Evolutionary conservation across 2,329 filamentous ascomycete genomes (phyloP).

Genomic region (Cytospora mali): DNA sequence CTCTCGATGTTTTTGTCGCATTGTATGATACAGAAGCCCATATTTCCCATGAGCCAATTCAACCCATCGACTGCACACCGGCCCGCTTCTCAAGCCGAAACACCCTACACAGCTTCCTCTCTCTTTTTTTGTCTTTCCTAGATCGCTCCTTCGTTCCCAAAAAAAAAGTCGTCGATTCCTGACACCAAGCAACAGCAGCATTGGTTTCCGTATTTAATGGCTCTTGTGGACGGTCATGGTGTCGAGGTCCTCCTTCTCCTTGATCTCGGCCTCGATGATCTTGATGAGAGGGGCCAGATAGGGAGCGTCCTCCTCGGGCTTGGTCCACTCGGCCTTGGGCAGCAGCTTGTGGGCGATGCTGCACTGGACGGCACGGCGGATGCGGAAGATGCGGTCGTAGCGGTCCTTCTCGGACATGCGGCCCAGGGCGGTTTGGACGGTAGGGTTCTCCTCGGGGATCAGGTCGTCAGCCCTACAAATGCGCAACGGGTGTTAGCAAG

Average conservation of each 20-base stretch:
- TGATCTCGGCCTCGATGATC: constrained; percentile 50
- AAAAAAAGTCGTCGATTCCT: neutral
- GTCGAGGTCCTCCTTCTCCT: constrained; percentile 57
- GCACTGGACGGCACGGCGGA: constrained; percentile 89
- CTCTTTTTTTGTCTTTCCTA: neutral
- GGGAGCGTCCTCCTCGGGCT: constrained; percentile 56
- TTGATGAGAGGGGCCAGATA: constrained; percentile 58
- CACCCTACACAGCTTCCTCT: neutral
- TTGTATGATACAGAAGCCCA: constrained; percentile 22
- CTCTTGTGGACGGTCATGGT: constrained; percentile 53
- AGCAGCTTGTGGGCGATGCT: constrained; percentile 66
- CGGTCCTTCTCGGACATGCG: constrained; percentile 86
- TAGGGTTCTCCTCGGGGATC: constrained; percentile 88
- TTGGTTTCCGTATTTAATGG: constrained; percentile 39
- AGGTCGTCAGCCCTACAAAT: constrained; percentile 84
- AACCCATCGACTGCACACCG: neutral
- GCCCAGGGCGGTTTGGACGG: constrained; percentile 84
- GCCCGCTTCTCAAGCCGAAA: neutral
- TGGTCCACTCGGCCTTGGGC: constrained; percentile 64
- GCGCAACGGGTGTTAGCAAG: neutral
- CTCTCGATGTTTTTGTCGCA: constrained; percentile 6
- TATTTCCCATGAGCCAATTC: neutral
- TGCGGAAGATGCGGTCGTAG: constrained; percentile 96
- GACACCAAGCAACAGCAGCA: too few relatives aligned
- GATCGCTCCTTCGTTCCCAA: neutral